Conservation (phyloP, 2,329 filamentous ascomycete genomes). For the Aurifilum marmelostoma region DNA sequence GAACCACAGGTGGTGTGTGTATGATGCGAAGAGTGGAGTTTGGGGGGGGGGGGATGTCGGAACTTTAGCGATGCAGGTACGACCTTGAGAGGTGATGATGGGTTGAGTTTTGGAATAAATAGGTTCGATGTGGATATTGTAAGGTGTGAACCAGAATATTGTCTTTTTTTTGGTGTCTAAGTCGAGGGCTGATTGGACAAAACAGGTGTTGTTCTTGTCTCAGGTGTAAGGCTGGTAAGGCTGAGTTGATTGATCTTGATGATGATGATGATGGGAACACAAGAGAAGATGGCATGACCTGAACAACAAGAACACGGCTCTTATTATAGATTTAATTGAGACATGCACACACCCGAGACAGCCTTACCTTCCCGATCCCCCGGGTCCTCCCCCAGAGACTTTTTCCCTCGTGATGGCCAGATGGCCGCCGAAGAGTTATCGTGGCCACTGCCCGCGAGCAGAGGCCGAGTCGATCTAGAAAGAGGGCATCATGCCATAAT, state of each 20-base stretch:
- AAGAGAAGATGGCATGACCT: conserved; percentile 14
- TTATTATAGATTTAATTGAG: conserved; percentile 22
- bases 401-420: conserved; percentile 21
- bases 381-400: conserved; percentile 19
- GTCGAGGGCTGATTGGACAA: conserved; percentile 17
- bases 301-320: conserved; percentile 19
- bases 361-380: conserved; percentile 25
- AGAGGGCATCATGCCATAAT: conserved; percentile 25
- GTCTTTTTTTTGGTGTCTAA: neutral
- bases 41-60: neutral
- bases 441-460: conserved; percentile 19
- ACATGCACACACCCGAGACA: conserved; percentile 20
- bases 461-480: neutral
- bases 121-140: conserved; percentile 11
- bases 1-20: conserved; percentile 26
- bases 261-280: conserved; percentile 24
- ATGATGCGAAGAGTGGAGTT: conserved; percentile 28
- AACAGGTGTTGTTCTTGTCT: conserved; percentile 10
- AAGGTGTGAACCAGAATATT: neutral
- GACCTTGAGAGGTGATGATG: neutral
- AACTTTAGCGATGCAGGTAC: conserved; percentile 20
- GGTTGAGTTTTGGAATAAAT: no score
- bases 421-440: conserved; percentile 26
- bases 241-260: neutral
- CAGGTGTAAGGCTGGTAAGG: neutral